These are phyloP conservation scores for Aspergillus alliaceus DNA, from an alignment of 2,329 filamentous ascomycete species.

Conservation along the genomic window DNA sequence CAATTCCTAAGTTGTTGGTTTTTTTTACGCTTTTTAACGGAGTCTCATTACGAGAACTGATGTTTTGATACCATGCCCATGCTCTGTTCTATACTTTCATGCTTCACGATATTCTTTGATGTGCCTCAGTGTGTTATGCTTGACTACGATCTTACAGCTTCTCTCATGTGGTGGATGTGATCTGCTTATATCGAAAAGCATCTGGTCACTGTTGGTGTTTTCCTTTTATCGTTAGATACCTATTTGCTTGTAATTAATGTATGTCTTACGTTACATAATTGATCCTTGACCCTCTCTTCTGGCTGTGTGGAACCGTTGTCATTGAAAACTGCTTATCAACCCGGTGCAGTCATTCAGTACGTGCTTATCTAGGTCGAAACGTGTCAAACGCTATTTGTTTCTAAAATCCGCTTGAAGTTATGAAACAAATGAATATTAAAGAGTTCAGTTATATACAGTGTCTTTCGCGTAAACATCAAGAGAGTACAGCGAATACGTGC, in stretches of 20 bases:
- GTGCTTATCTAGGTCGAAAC: background rate
- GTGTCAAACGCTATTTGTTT: no score
- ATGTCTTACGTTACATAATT: slow-evolving; percentile 25
- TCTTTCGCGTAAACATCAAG: background rate
- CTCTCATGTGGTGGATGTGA: slow-evolving; percentile 3
- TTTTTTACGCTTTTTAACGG: slow-evolving; percentile 7
- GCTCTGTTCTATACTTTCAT: slow-evolving; percentile 10
- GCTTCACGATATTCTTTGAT: slow-evolving; percentile 14
- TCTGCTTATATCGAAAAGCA: slow-evolving; percentile 6
- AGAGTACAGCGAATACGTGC: background rate
- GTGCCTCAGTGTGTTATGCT: slow-evolving; percentile 9
- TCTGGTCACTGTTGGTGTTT: slow-evolving; percentile 17
- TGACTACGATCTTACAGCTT: slow-evolving; percentile 4
- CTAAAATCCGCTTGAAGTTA: background rate
- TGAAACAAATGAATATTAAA: background rate
- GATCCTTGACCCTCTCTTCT: background rate
- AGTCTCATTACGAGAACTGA: slow-evolving; percentile 4
- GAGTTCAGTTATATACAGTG: background rate
- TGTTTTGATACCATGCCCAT: slow-evolving; percentile 18
- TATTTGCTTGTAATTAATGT: slow-evolving; percentile 33
- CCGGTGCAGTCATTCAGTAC: background rate
- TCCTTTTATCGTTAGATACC: slow-evolving; percentile 32
- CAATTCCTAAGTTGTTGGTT: background rate
- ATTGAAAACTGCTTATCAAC: no score
- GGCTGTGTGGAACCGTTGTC: no score